Percentiles rank a stretch among this genome's conserved stretches.
Evolutionary conservation across 306 rosid genomes (phyloP).

Genomic region (Potentilla sterilis): DNA sequence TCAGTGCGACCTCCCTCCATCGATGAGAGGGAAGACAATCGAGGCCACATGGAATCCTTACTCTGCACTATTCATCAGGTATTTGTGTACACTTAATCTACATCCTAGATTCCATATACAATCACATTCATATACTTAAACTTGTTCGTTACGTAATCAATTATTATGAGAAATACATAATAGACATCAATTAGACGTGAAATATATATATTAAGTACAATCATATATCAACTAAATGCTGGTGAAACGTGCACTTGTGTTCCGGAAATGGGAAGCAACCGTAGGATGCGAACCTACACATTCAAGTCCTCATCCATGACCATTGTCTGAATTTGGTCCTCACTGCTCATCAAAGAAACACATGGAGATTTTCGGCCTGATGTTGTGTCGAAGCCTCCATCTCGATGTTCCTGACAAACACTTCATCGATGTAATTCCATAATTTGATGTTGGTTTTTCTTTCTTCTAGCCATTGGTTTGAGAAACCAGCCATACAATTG

Average conservation of each 20-base stretch:
- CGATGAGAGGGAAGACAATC: slow-evolving; percentile 89
- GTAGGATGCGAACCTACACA: slow-evolving; percentile 62
- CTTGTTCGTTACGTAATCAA: neutral
- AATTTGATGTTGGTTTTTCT: neutral
- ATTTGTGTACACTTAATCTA: neutral
- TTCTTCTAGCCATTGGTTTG: neutral
- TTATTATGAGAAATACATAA: neutral
- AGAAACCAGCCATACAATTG: neutral
- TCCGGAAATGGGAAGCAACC: slow-evolving; percentile 77
- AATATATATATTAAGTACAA: no score
- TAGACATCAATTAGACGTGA: no score
- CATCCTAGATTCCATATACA: neutral
- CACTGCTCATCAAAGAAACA: slow-evolving; percentile 78
- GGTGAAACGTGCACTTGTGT: slow-evolving; percentile 14
- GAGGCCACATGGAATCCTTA: slow-evolving; percentile 90
- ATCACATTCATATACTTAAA: neutral
- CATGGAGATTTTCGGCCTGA: neutral
- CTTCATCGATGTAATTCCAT: slow-evolving; percentile 56
- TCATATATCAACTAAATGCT: neutral
- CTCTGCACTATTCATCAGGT: slow-evolving; percentile 89
- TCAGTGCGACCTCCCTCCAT: slow-evolving; percentile 81
- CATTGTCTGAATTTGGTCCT: slow-evolving; percentile 82
- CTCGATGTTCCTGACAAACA: slow-evolving; percentile 75
- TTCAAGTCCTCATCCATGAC: slow-evolving; percentile 45
- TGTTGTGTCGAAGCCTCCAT: slow-evolving; percentile 46